Evolutionary conservation across 2,329 filamentous ascomycete species (phyloP).

Genomic region (Colletotrichum liaoningense): DNA sequence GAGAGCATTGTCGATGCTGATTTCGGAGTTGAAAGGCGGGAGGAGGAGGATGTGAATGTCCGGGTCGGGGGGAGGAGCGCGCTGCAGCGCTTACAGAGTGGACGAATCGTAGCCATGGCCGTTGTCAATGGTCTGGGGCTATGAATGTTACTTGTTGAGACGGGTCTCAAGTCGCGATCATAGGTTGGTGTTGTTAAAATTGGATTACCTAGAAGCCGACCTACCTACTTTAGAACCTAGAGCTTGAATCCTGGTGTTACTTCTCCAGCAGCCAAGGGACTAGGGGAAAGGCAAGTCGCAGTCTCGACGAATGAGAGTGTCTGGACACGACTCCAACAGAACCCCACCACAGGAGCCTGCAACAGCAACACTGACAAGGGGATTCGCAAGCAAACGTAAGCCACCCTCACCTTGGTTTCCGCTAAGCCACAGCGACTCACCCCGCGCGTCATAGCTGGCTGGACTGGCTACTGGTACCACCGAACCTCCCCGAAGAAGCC

Average conservation of each 20-base stretch:
- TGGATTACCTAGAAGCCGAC: neutral
- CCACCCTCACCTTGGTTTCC: neutral
- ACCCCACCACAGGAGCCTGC: neutral
- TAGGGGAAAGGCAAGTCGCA: neutral
- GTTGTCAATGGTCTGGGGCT: neutral
- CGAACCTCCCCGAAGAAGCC: no score
- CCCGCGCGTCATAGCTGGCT: constrained; percentile 30
- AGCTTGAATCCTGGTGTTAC: constrained; percentile 13
- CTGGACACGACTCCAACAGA: neutral
- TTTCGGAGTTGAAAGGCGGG: neutral
- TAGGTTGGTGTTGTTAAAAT: neutral
- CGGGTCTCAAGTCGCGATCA: neutral
- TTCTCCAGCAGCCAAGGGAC: neutral
- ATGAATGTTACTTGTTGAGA: neutral
- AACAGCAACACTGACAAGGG: neutral
- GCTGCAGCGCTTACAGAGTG: constrained; percentile 17
- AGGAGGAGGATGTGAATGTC: constrained; percentile 30
- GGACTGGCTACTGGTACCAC: neutral
- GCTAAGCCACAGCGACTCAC: constrained; percentile 23
- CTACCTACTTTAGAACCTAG: constrained; percentile 16
- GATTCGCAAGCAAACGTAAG: neutral
- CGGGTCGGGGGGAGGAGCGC: constrained; percentile 16
- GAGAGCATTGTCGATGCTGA: constrained; percentile 61
- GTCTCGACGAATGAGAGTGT: constrained; percentile 4
- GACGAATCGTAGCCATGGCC: constrained; percentile 6